Conservation (phyloP, 2,329 filamentous ascomycete species). For the Colletotrichum tropicicola region DNA sequence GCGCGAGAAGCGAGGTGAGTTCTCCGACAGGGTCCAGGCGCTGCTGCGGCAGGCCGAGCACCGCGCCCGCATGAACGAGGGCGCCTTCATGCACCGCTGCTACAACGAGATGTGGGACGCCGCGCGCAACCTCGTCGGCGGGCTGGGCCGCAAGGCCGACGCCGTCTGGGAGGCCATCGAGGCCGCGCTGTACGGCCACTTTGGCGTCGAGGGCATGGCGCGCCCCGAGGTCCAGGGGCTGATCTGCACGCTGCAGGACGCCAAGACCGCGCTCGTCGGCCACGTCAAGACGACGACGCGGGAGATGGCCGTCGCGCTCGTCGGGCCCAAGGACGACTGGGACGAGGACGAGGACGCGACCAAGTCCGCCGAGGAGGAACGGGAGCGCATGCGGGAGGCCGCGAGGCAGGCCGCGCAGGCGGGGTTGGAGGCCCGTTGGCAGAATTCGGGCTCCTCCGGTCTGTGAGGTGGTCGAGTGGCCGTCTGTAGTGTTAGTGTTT, state of each 20-base stretch:
- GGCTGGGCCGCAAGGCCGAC: not conserved
- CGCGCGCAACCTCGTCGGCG: not conserved
- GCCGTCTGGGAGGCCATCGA: conserved; percentile 15
- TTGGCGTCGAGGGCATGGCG: not conserved
- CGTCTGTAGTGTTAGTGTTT: not conserved
- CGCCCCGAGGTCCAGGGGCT: not conserved
- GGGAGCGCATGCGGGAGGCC: not conserved
- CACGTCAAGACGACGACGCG: not conserved
- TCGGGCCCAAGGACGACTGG: not conserved
- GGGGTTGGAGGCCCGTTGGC: too few relatives aligned
- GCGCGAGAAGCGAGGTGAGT: not conserved
- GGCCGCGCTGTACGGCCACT: not conserved
- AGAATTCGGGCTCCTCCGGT: too few relatives aligned
- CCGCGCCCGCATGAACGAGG: not conserved
- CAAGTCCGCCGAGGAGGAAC: not conserved
- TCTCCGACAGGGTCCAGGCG: not conserved
- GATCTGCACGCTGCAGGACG: not conserved
- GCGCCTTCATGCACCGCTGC: not conserved
- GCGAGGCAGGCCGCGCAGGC: too few relatives aligned
- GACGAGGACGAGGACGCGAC: not conserved
- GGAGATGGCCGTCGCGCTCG: conserved; percentile 20
- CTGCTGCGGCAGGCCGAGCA: not conserved
- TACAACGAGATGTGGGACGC: conserved; percentile 19
- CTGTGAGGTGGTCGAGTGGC: too few relatives aligned
- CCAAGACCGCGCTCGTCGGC: not conserved